Evolutionary conservation across 768 basidiomycete genomes (phyloP), one percentile per base, ranked within the genome.

Genomic region (Amanita polypyramis): DNA sequence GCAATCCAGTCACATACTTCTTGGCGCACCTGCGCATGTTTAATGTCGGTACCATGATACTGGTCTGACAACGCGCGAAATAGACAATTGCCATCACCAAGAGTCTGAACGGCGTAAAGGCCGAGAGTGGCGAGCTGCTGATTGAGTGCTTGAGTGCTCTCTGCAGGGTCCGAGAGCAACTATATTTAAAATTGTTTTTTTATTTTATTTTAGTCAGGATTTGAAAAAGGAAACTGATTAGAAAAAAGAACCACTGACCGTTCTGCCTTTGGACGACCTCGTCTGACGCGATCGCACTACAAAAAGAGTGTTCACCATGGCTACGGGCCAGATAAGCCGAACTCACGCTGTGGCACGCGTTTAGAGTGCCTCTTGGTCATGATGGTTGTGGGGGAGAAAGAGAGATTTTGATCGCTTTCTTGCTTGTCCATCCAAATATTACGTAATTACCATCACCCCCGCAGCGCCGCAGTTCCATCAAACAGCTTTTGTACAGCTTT

Each of bases 61-160:
- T 95, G 92, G 65, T 95, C 92, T 39, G 84, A 82, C 47, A 94
- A 73, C 0, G 92, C 89, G 39, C 91, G 82, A 65, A 94, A 96
- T 53, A 96, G 77, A 64, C 92, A 96, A 66, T 94, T 95, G 40
- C 93, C 92, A 63, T 95, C 87, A 43, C 89, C 91, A 36, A 89
- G 64, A 14, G 87, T 94, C 54, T 79, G 72, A 2, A 87, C 86
- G n/a, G 91, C 84, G 61, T 94, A 94, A 7, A 94, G 71, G 2
- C 90, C 89, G 45, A 91, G 68, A 4, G 79, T 72, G 42, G 79
- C 77, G 33, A 95, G 79, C 65, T 93, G 88, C 46, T 73, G 69
- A 5, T 72, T 77, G 54, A 94, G 80, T 43, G 72, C 74, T 49
- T 76, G 74, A 17, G 77, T 79, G 62, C 78, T 85, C 56, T 77